phyloP scores from a whole-genome alignment of 495 filamentous ascomycete species.

The Cercophora sp. region DNA sequence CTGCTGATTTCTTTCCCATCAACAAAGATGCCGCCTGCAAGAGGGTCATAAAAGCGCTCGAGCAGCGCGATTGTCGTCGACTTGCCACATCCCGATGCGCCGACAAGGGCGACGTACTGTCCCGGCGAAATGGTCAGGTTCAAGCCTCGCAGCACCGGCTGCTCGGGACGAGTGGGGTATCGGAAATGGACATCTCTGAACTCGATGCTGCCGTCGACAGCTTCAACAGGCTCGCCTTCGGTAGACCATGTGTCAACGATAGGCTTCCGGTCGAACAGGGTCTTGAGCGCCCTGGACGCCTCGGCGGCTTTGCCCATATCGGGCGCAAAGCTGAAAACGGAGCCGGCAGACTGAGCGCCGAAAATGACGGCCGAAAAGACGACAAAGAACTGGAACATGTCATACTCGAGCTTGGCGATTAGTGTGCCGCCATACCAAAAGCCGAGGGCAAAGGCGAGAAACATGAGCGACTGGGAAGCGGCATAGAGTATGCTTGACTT shows the following conservation, averaged over 20 bases:
- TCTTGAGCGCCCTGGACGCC: constrained; percentile 33
- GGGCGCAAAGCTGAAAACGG: constrained; percentile 36
- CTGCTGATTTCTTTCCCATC: constrained; percentile 51
- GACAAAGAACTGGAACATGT: constrained; percentile 78
- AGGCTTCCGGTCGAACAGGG: constrained; percentile 37
- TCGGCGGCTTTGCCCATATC: constrained; percentile 39
- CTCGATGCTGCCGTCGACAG: constrained; percentile 52
- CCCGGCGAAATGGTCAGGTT: constrained; percentile 60
- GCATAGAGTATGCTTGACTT: constrained; percentile 60
- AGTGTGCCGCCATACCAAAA: constrained; percentile 77
- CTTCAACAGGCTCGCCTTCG: constrained; percentile 57
- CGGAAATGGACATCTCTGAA: constrained; percentile 59
- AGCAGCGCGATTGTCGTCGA: constrained; percentile 66
- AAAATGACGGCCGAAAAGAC: constrained; percentile 58
- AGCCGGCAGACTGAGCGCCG: constrained; percentile 37
- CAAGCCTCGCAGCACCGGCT: constrained; percentile 51
- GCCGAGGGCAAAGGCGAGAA: constrained; percentile 80
- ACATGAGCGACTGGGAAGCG: constrained; percentile 71
- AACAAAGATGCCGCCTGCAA: constrained; percentile 53
- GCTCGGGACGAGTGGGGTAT: constrained; percentile 58
- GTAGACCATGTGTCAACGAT: constrained; percentile 60
- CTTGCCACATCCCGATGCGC: constrained; percentile 72
- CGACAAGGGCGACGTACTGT: constrained; percentile 68
- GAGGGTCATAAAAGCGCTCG: constrained; percentile 63
- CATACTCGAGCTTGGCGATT: constrained; percentile 65